Evolutionary conservation across 2,329 filamentous ascomycete species (phyloP).

Genomic region (Neurospora sp.): DNA sequence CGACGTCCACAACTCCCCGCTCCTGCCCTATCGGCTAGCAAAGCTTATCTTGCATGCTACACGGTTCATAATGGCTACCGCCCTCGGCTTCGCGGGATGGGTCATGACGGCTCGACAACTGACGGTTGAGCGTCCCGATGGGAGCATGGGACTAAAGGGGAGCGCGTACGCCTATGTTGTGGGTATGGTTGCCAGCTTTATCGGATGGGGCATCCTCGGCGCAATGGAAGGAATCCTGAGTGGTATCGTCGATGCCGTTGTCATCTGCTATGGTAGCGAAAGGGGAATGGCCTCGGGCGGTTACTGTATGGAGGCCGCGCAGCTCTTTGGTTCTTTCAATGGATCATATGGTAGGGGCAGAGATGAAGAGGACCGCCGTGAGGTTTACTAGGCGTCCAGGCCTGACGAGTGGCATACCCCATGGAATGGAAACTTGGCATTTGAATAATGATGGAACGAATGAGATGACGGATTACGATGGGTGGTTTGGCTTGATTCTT

Average conservation of each 20-base stretch:
- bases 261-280: constrained; percentile 94
- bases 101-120: constrained; percentile 81
- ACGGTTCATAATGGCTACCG: constrained; percentile 81
- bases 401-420: background rate
- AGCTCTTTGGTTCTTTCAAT: constrained; percentile 56
- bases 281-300: constrained; percentile 58
- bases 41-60: constrained; percentile 89
- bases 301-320: constrained; percentile 86
- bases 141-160: constrained; percentile 49
- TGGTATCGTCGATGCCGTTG: constrained; percentile 76
- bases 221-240: constrained; percentile 84
- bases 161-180: constrained; percentile 94
- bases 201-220: constrained; percentile 87
- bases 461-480: background rate
- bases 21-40: constrained; percentile 83
- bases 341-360: constrained; percentile 30
- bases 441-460: background rate
- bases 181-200: constrained; percentile 82
- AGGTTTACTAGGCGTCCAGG: constrained; percentile 2
- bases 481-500: background rate
- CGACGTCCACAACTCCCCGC: constrained; percentile 24
- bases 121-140: constrained; percentile 46
- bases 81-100: constrained; percentile 92
- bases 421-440: background rate
- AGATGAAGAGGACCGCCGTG: constrained; percentile 22